phyloP scores from a whole-genome alignment of 2,329 filamentous ascomycete species.

The Aspergillus niger region DNA sequence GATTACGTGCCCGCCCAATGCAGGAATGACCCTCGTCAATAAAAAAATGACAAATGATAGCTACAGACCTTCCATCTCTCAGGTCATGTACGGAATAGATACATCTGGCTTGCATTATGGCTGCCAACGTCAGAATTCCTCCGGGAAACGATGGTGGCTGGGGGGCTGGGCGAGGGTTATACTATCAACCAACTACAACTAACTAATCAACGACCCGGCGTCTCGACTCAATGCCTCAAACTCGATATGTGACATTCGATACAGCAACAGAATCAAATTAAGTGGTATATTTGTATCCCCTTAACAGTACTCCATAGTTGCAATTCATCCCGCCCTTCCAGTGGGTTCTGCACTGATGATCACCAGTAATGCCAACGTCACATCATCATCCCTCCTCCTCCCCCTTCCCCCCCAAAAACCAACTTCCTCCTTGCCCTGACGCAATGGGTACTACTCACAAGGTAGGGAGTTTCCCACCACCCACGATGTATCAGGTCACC shows the following conservation, averaged over 20 bases:
- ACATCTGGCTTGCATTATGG: neutral
- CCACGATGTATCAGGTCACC: too few species aligned
- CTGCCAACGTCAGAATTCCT: neutral
- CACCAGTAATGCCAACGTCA: conserved; percentile 10
- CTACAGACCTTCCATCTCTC: neutral
- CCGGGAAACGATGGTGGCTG: neutral
- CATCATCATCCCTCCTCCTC: neutral
- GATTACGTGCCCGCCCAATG: neutral
- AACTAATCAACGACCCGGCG: neutral
- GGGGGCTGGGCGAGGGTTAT: neutral
- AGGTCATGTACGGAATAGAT: neutral
- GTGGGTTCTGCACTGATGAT: neutral
- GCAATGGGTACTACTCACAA: conserved; percentile 3
- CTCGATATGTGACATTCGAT: neutral
- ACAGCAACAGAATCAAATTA: neutral
- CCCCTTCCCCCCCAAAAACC: neutral
- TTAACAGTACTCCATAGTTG: neutral
- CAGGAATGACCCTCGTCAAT: neutral
- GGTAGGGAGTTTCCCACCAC: neutral
- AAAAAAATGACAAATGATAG: neutral
- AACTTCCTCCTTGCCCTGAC: conserved; percentile 4
- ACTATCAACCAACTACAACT: neutral
- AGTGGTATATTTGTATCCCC: neutral
- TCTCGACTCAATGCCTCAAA: neutral
- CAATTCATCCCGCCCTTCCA: neutral